phyloP scores from a whole-genome alignment of 768 basidiomycete species.

The Jaapia argillacea region DNA sequence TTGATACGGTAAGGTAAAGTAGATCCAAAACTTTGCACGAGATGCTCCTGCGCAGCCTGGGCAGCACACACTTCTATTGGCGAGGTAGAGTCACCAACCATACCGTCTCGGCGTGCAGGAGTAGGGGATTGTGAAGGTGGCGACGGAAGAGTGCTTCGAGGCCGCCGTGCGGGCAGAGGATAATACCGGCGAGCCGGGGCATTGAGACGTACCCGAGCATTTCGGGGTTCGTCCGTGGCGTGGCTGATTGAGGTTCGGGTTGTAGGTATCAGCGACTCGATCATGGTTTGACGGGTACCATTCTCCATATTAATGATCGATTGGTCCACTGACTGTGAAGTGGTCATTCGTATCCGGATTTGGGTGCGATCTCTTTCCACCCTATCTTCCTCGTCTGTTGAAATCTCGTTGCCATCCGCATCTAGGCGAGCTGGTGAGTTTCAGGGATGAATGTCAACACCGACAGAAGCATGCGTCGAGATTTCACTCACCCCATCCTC shows the following conservation, averaged over 20 bases:
- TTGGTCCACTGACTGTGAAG: no score
- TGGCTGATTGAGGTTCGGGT: background rate
- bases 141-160: no score
- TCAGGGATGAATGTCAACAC: background rate
- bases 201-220: background rate
- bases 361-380: slow-evolving; percentile 42
- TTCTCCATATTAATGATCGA: background rate
- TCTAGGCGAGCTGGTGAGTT: slow-evolving; percentile 22
- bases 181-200: background rate
- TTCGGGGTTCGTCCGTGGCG: background rate
- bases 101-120: no score
- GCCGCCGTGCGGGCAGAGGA: background rate
- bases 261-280: background rate
- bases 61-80: no score
- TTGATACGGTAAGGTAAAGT: background rate
- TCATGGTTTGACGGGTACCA: background rate
- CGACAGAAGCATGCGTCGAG: background rate
- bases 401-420: slow-evolving; percentile 54
- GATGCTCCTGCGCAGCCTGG: background rate
- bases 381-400: slow-evolving; percentile 51
- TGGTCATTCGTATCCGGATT: no score
- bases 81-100: no score
- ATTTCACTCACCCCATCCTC: slow-evolving; percentile 13
- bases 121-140: no score
- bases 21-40: background rate